Evolutionary conservation across 805 yeast genomes (phyloP), one percentile per base, ranked within the genome.

Genomic region (Kluyveromyces aestuarii): DNA sequence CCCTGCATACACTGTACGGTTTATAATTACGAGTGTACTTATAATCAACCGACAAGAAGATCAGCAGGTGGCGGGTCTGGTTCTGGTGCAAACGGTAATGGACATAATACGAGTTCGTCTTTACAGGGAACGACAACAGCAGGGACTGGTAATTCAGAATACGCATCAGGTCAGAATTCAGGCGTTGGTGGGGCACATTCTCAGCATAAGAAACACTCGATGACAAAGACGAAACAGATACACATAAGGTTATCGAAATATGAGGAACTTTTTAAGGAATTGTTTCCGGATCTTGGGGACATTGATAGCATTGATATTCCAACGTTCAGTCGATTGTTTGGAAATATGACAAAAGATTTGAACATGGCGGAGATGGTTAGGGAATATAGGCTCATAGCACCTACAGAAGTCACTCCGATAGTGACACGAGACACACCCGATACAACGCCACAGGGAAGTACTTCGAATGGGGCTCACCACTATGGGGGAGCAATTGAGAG

Each of bases 1-100:
- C 95, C 93, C 1, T 85, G 91, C 65, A 81, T 84, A 41, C 91
- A 84, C 61, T 89, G 96, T 62, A 84, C 96, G 1, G 96, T 87
- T 1, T 89, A 87, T 67, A 80, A 87, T 18, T 86, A 84, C 64
- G 84, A 79, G 49, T 88, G 96, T 66, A 80, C 95, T 0, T 88
- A 88, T 62, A 86, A 84, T 59, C 87, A 86, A 58, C 91, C 95
- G 9, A 74, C 83, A 3, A 61, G 58, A 48, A 54, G 64, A 45
- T n/a, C 19, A 36, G 37, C 52, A 41, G 37, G 43, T 36, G 33
- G 33, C 48, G 41, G 51, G 27, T 19, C 41, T 19, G 13, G 37
- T 18, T 21, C 49, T 27, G 14, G 44, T 27, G 44, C 10, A 11
- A 27, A 13, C 18, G 39, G 39, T 11, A 35, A 5, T 11, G 17